Percentiles rank a stretch among this genome's conserved stretches.
These are phyloP conservation scores for Exidia glandulosa DNA, from an alignment of 768 basidiomycete species.

Conservation along the genomic window DNA sequence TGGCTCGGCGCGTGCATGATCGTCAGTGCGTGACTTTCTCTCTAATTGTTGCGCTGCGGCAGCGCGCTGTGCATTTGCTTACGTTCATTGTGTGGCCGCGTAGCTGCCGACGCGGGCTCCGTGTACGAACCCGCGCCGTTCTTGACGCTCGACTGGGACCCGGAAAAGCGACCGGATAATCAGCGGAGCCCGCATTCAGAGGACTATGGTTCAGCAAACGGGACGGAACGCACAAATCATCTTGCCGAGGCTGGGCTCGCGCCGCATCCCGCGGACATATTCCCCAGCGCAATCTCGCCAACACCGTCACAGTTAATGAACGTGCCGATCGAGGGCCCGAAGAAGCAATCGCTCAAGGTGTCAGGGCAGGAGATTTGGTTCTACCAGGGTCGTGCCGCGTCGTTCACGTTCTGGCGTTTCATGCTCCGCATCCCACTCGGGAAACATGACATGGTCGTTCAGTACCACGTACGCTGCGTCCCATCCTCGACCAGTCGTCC, in stretches of 20 bases:
- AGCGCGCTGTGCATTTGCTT: neutral
- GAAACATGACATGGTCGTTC: slow-evolving; percentile 59
- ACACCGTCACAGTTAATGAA: neutral
- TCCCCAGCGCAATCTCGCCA: neutral
- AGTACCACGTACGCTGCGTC: slow-evolving; percentile 82
- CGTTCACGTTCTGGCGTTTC: slow-evolving; percentile 93
- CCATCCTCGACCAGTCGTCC: slow-evolving; percentile 58
- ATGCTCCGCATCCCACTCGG: slow-evolving; percentile 70
- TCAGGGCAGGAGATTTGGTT: slow-evolving; percentile 66
- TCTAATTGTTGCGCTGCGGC: too few relatives aligned
- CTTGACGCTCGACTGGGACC: slow-evolving; percentile 67
- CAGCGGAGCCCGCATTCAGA: slow-evolving; percentile 10
- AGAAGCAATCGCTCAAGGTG: slow-evolving; percentile 29
- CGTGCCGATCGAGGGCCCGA: slow-evolving; percentile 4
- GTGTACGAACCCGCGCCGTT: slow-evolving; percentile 64
- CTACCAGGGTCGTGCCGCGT: slow-evolving; percentile 47
- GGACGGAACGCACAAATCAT: neutral
- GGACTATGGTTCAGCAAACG: slow-evolving; percentile 2
- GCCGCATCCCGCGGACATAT: slow-evolving; percentile 13
- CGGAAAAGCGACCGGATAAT: slow-evolving; percentile 24
- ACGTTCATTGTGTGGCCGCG: neutral
- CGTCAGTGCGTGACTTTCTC: slow-evolving; percentile 76
- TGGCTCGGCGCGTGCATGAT: slow-evolving; percentile 87
- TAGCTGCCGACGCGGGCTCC: slow-evolving; percentile 71
- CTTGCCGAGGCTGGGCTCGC: neutral